A percentile compares a stretch with the other conserved stretches of the same genome.
Conservation (phyloP, 495 filamentous ascomycete species). For the Penicillium daleae region DNA sequence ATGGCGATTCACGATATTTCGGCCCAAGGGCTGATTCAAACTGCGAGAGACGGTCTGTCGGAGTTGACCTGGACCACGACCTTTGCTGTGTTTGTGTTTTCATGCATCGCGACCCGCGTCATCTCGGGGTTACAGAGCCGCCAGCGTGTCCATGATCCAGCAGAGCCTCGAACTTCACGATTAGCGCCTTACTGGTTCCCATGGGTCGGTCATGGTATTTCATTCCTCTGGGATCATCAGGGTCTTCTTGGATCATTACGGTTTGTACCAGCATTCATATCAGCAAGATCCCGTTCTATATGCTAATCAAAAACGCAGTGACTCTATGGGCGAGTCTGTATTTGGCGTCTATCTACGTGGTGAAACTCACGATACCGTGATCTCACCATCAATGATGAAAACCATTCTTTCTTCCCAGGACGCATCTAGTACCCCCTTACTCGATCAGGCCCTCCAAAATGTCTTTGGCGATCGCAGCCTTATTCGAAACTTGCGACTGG, state of each 20-base stretch:
- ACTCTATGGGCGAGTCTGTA: constrained; percentile 47
- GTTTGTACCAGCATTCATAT: constrained; percentile 34
- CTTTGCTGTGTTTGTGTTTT: constrained; percentile 30
- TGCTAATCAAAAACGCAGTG: constrained; percentile 22
- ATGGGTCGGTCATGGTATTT: constrained; percentile 56
- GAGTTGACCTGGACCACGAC: constrained; percentile 30
- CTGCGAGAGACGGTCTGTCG: constrained; percentile 14
- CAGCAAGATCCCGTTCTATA: neutral
- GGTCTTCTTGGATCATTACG: constrained; percentile 43
- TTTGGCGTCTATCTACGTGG: constrained; percentile 58
- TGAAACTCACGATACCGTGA: constrained; percentile 53
- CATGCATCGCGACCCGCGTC: constrained; percentile 47
- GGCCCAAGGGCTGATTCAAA: constrained; percentile 25
- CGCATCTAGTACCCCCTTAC: constrained; percentile 35
- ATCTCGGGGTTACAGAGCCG: constrained; percentile 42
- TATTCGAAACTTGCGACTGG: constrained; percentile 37
- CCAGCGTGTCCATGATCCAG: constrained; percentile 15
- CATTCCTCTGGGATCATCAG: constrained; percentile 50
- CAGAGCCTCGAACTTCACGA: constrained; percentile 39
- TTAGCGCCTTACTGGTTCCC: constrained; percentile 63
- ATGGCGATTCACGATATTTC: constrained; percentile 31
- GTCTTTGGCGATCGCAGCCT: constrained; percentile 53
- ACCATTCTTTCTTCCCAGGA: constrained; percentile 44
- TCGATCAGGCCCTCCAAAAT: constrained; percentile 47
- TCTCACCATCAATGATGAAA: constrained; percentile 53